Evolutionary conservation across 768 basidiomycete species (phyloP), one percentile per base, ranked within the genome.

Genomic region (Coprinopsis cinerea): DNA sequence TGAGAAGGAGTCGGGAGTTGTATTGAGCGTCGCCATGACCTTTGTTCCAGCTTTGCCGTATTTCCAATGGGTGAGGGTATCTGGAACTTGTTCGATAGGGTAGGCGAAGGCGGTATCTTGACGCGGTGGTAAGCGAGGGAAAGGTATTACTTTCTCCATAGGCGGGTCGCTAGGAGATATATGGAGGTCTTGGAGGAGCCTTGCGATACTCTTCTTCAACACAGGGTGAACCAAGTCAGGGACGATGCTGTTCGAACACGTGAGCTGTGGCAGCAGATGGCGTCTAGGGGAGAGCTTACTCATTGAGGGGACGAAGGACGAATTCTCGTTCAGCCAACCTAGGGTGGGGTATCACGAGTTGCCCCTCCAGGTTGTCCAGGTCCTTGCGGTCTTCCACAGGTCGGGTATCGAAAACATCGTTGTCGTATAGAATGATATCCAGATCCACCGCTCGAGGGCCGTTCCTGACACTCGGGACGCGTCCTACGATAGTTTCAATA

Each of bases 1-100:
- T 0, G 94, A 97, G 68, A 97, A 97, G 0, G 94, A 96, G 66
- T 99, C 95, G 2, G 95, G 94, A 0, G 95, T 97, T 4, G 78
- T 77, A 61, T 98, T 97, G 49, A 99, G 76, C 1, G 90, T 96
- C 0, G 86, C 86, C 95, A 98, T 97, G 50, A 97, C 62, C 49
- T 18, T 59, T 59, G 3, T 39, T 23, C 15, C 46, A 45, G 24
- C 18, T 4, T 4, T 24, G 22, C 15, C 24, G 46, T 23, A 25
- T 23, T 61, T 67, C 82, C 81, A 84, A 55, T 75, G 67, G 0
- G 72, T 69, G 1, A 73, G 62, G 0, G 81, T 82, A 6, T 68
- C 61, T 6, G 79, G 78, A 2, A 76, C 73, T 9, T 58, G 44
- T 24, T 58, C 36, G 54, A 69, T 42, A 32, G 60, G 66, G 40